Base-by-base conservation (phyloP, 2,329 filamentous ascomycete genomes). In the Epichloe sibirici region DNA sequence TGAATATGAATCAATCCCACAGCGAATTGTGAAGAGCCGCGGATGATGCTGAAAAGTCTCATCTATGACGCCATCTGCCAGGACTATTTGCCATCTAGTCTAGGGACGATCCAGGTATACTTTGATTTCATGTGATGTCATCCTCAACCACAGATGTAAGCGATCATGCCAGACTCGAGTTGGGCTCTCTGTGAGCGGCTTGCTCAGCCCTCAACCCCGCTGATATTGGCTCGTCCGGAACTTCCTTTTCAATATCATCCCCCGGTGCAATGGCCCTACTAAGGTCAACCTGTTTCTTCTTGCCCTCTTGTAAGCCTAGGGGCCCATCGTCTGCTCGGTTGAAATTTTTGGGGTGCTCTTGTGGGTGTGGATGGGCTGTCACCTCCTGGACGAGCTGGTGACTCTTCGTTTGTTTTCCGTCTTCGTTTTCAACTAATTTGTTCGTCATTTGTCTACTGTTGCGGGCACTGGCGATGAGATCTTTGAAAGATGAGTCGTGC, bases 401-500 rank as follows among this genome's bases (percentile, higher is more conserved):
- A 39, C 12, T 39, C 11, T 48, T 49, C 47, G 31, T 45, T 54
- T 48, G 40, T 31, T 49, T 8, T 42, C 39, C 38, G 34, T 44
- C 37, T 28, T 49, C 50, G n/a, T 57, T 13, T 35, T 46, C 48
- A 4, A 35, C 13, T 13, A 12, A 7, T 34, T n/a, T 28, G 7
- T 53, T 51, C 9, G 60, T 77, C 80, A 66, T 72, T 74, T 28
- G 13, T 40, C 31, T 49, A 31, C 45, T 53, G 12, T 39, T 52
- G 55, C 80, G 79, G 15, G 91, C 93, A 59, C 78, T 83, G 3
- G 83, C 84, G 60, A 97, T 91, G 45, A 98, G 67, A 44, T 85
- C 78, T 56, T 83, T 82, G 65, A 95, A 98, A 1, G 89, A 85
- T 17, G 71, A 72, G 47, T 83, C 82, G 67, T 97, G 85, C 55